Conservation (phyloP, 495 filamentous ascomycete species). For the Xylaria cubensis region DNA sequence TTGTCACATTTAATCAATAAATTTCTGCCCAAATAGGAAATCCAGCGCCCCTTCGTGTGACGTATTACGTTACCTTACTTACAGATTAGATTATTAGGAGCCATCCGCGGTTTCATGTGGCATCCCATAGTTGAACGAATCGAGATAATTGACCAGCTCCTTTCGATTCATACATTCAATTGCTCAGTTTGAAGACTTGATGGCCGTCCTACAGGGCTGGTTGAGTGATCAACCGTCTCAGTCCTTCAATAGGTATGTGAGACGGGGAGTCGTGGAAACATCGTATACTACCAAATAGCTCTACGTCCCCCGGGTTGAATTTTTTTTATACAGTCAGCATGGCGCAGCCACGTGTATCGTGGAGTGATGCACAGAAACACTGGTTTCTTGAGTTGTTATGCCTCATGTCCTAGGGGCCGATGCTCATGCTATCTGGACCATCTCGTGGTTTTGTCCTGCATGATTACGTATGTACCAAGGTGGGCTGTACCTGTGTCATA, state of each 20-base stretch:
- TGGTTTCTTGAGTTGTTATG: not conserved
- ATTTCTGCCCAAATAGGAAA: slow-evolving; percentile 6
- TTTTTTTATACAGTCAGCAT: slow-evolving; percentile 19
- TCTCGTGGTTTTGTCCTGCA: not conserved
- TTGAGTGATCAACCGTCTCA: not conserved
- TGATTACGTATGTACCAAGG: slow-evolving; percentile 4
- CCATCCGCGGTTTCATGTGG: slow-evolving; percentile 21
- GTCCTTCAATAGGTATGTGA: not conserved
- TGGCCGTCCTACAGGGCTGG: not conserved
- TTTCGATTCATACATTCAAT: not conserved
- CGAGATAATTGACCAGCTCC: not conserved
- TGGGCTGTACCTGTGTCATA: slow-evolving; percentile 21
- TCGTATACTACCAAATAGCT: not conserved
- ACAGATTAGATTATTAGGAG: not conserved
- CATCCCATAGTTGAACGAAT: slow-evolving; percentile 8
- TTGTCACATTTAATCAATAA: not conserved
- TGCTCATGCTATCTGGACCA: slow-evolving; percentile 1
- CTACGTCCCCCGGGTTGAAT: not conserved
- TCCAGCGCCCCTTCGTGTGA: slow-evolving; percentile 17
- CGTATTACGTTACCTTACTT: slow-evolving; percentile 4
- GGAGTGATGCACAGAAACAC: not conserved
- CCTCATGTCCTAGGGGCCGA: not conserved
- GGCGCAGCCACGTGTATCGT: not conserved
- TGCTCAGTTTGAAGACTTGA: not conserved
- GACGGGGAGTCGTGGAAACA: not conserved